These are phyloP conservation scores for Aspergillus pseudotamarii DNA, from an alignment of 2,329 filamentous ascomycete genomes.

Conservation along the genomic window DNA sequence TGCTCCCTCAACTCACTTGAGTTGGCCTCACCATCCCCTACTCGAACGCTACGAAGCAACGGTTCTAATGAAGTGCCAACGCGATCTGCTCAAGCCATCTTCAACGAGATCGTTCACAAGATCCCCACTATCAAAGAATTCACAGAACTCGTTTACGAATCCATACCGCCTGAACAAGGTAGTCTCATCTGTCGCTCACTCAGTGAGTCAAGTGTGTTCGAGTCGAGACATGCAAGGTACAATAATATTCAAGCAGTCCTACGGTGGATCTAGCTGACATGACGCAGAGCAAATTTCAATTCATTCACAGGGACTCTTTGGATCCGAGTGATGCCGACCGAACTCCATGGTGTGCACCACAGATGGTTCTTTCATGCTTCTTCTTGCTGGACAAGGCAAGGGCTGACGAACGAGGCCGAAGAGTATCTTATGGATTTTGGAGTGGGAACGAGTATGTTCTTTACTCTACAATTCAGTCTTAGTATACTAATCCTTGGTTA, in stretches of 20 bases:
- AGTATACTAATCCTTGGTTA: neutral
- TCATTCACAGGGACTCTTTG: neutral
- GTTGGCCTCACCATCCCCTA: neutral
- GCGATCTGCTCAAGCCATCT: neutral
- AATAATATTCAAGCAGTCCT: neutral
- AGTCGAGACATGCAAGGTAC: neutral
- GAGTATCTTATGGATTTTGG: neutral
- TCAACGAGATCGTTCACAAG: neutral
- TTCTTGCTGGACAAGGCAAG: neutral
- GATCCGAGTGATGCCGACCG: neutral
- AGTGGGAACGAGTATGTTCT: constrained; percentile 5
- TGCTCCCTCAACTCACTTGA: too few relatives aligned
- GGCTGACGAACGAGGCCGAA: neutral
- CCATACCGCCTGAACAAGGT: neutral
- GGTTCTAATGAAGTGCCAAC: neutral
- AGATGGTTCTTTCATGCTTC: neutral
- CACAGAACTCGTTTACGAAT: neutral
- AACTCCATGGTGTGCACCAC: neutral
- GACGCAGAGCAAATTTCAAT: neutral
- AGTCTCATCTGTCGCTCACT: neutral
- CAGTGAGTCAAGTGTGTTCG: neutral
- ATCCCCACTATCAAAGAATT: neutral
- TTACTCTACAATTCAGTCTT: neutral
- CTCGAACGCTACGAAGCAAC: neutral
- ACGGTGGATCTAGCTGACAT: neutral